Percentiles rank a stretch among this genome's conserved stretches.
phyloP scores from a whole-genome alignment of 768 basidiomycete genomes.

The Dentipellis sp. region DNA sequence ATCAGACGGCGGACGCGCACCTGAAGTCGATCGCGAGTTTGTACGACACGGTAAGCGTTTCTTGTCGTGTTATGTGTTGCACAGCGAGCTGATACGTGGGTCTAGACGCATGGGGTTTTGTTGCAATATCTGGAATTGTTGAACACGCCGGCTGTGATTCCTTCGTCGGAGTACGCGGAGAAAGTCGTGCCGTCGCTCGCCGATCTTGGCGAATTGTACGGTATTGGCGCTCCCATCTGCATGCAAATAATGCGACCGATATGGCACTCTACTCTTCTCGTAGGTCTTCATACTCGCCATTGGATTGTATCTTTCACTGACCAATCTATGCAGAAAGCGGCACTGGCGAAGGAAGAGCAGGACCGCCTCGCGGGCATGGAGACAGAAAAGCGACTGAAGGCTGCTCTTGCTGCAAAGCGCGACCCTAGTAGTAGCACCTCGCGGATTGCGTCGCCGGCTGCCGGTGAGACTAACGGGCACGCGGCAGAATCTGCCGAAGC shows the following conservation, averaged over 20 bases:
- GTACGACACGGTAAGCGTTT: conserved; percentile 71
- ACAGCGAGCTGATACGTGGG: conserved; percentile 3
- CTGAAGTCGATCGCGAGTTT: conserved; percentile 80
- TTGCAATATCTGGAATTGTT: conserved; percentile 90
- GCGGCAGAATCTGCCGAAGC: not conserved
- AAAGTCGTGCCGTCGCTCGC: conserved; percentile 66
- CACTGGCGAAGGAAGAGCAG: conserved; percentile 57
- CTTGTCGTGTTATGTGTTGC: conserved; percentile 4
- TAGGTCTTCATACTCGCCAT: conserved; percentile 22
- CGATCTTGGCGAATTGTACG: conserved; percentile 68
- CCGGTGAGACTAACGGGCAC: conserved; percentile 15
- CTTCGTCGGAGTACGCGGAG: conserved; percentile 63
- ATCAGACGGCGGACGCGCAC: conserved; percentile 62
- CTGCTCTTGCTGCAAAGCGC: conserved; percentile 68
- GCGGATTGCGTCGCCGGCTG: conserved; percentile 55
- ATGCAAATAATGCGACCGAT: conserved; percentile 93
- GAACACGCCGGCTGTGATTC: conserved; percentile 57
- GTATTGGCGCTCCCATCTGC: conserved; percentile 76
- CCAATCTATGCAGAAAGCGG: conserved; percentile 34
- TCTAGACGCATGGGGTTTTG: conserved; percentile 82
- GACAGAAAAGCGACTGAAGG: conserved; percentile 74
- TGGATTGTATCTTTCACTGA: not conserved
- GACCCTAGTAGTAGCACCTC: conserved; percentile 50
- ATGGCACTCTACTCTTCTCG: conserved; percentile 52
- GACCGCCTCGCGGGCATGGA: conserved; percentile 64